Evolutionary conservation across 495 filamentous ascomycete species (phyloP).

Genomic region (Hypoxylon lenormandii): DNA sequence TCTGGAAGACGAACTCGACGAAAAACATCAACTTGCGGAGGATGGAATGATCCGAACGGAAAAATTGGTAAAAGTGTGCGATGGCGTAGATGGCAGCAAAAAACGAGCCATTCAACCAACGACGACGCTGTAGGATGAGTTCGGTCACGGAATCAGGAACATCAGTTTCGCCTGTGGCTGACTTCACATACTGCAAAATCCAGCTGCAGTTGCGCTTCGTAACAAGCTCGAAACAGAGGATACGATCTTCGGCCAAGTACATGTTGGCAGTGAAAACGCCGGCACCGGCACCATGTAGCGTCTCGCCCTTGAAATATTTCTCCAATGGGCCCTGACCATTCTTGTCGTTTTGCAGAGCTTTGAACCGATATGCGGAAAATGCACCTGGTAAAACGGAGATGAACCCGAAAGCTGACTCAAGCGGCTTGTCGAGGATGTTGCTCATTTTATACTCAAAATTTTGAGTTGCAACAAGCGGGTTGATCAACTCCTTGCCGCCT

Average conservation of each 20-base stretch:
- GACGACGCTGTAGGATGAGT: constrained; percentile 92
- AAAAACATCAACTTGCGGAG: constrained; percentile 88
- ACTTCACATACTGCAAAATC: constrained; percentile 98
- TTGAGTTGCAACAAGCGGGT: constrained; percentile 94
- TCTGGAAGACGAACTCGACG: constrained; percentile 93
- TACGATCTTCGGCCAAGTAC: constrained; percentile 99
- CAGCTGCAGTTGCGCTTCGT: constrained; percentile 96
- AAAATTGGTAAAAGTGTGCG: constrained; percentile 92
- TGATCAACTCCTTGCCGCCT: constrained; percentile 89
- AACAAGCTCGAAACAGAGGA: constrained; percentile 98
- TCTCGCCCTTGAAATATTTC: constrained; percentile 97
- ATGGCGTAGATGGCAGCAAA: constrained; percentile 97
- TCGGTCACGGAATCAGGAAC: constrained; percentile 96
- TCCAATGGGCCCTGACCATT: constrained; percentile 90
- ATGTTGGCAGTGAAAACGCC: constrained; percentile 99
- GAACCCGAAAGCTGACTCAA: constrained; percentile 98
- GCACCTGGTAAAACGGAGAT: constrained; percentile 97
- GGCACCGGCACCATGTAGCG: constrained; percentile 92
- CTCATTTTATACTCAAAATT: constrained; percentile 99
- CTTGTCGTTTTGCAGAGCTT: constrained; percentile 96
- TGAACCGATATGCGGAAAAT: constrained; percentile 95
- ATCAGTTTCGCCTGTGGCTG: constrained; percentile 94
- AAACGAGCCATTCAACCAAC: constrained; percentile 98
- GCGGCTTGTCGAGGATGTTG: constrained; percentile 97
- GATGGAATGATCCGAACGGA: constrained; percentile 88